A percentile compares a stretch with the other conserved stretches of the same genome.
Conservation (phyloP, 352 stramenopile genomes). For the Halophytophthora polymorphica region DNA sequence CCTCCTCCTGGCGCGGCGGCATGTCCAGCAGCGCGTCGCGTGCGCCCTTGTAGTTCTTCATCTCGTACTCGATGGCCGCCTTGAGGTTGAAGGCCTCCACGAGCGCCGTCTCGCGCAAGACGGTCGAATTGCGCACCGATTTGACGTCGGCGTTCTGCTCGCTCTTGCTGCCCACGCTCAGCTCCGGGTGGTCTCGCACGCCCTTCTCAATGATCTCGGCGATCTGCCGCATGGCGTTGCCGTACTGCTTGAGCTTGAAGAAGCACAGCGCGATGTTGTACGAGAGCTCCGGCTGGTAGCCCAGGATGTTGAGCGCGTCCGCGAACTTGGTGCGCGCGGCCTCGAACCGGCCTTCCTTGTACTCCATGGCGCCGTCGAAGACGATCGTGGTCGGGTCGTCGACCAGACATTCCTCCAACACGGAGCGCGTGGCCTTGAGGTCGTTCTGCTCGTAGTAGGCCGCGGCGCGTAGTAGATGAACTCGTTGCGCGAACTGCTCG, state of each 20-base stretch:
- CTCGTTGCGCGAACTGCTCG: conserved; percentile 85
- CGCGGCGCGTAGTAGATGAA: conserved; percentile 82
- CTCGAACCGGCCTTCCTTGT: conserved; percentile 88
- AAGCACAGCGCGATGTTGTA: conserved; percentile 96
- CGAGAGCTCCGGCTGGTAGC: conserved; percentile 90
- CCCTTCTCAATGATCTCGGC: conserved; percentile 93
- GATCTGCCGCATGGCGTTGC: conserved; percentile 89
- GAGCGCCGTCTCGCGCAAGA: conserved; percentile 90
- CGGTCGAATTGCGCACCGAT: conserved; percentile 90
- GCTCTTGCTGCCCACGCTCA: conserved; percentile 92
- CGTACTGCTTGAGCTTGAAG: conserved; percentile 92
- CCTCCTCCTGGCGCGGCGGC: conserved; percentile 88
- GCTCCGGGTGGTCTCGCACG: conserved; percentile 89
- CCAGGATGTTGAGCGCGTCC: conserved; percentile 91
- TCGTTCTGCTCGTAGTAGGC: conserved; percentile 97
- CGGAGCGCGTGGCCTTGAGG: conserved; percentile 84
- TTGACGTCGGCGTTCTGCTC: conserved; percentile 84
- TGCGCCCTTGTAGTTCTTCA: conserved; percentile 89
- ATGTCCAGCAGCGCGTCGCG: conserved; percentile 91
- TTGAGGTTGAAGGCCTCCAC: conserved; percentile 96
- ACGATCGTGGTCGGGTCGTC: conserved; percentile 92
- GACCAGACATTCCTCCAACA: conserved; percentile 90
- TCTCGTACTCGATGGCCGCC: conserved; percentile 93
- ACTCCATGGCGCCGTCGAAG: conserved; percentile 81
- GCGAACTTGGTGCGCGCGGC: conserved; percentile 89